Evolutionary conservation across 768 basidiomycete species (phyloP).

Genomic region (Leccinum disarticulatum): DNA sequence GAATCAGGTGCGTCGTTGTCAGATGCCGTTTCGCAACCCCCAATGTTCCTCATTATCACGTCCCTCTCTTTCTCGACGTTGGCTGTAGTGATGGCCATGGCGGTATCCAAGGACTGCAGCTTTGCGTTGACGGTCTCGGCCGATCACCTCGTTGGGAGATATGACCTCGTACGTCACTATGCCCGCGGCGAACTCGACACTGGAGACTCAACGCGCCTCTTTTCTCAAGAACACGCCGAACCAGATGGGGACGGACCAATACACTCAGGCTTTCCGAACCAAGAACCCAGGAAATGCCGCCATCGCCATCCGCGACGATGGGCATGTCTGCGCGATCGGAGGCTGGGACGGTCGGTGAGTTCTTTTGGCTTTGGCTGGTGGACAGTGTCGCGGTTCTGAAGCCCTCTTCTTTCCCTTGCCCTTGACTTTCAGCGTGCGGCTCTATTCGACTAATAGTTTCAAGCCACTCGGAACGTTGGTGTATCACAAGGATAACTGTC

Average conservation of each 20-base stretch:
- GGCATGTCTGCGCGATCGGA: constrained; percentile 79
- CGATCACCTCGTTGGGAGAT: constrained; percentile 71
- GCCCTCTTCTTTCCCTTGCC: background rate
- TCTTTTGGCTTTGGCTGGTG: background rate
- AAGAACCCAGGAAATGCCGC: too few relatives aligned
- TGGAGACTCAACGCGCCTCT: background rate
- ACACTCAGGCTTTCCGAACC: too few relatives aligned
- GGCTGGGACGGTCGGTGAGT: constrained; percentile 85
- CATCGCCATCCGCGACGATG: constrained; percentile 46
- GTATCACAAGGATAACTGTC: constrained; percentile 80
- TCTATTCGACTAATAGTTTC: constrained; percentile 78
- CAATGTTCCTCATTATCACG: background rate
- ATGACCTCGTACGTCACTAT: constrained; percentile 47
- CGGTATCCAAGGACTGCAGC: background rate
- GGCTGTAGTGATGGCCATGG: constrained; percentile 75
- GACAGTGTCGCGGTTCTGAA: background rate
- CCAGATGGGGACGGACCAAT: constrained; percentile 12
- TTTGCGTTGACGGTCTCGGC: constrained; percentile 34
- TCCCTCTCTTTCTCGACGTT: background rate
- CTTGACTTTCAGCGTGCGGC: constrained; percentile 55
- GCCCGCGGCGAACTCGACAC: too few relatives aligned
- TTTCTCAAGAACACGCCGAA: constrained; percentile 6
- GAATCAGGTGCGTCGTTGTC: constrained; percentile 59
- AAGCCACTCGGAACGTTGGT: constrained; percentile 81
- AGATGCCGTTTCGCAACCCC: too few relatives aligned